phyloP scores from a whole-genome alignment of 345 rosid genomes.

The Garcia nutans region DNA sequence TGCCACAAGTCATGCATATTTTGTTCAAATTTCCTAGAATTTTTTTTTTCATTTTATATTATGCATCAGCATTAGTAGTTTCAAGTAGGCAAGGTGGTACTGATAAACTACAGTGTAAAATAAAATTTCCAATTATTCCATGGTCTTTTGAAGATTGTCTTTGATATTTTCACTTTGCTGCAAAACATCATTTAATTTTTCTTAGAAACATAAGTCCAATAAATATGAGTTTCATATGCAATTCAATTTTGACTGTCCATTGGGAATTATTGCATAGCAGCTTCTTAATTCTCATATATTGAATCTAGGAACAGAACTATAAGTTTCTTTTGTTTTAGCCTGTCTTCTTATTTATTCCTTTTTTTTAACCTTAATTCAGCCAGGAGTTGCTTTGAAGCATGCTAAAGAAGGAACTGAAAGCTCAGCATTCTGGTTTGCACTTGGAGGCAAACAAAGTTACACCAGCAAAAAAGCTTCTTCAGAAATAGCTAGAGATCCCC shows the following conservation, averaged over 20 bases:
- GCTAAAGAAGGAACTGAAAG: conserved; percentile 98
- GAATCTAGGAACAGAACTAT: not conserved
- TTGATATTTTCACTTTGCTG: not conserved
- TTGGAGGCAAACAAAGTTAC: conserved; percentile 96
- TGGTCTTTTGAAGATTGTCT: not conserved
- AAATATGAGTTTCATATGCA: not conserved
- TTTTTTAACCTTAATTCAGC: conserved; percentile 50
- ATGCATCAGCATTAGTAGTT: not conserved
- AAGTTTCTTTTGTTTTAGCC: conserved; percentile 16
- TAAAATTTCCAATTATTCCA: not conserved
- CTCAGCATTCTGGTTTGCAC: conserved; percentile 92
- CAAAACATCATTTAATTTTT: not conserved
- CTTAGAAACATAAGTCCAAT: not conserved
- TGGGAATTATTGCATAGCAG: not conserved
- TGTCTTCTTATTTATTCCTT: conserved; percentile 20
- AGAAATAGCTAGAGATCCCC: conserved; percentile 81
- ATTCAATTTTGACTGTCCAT: not conserved
- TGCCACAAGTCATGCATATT: not conserved
- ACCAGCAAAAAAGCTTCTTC: conserved; percentile 63
- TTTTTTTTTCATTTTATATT: not conserved
- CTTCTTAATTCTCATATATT: not conserved
- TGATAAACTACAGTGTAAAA: not conserved
- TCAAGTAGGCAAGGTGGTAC: not conserved
- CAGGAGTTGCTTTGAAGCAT: conserved; percentile 80
- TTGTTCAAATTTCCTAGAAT: not conserved